Evolutionary conservation across 305 asterid species (phyloP).

Genomic region (Fraxinus floribunda): DNA sequence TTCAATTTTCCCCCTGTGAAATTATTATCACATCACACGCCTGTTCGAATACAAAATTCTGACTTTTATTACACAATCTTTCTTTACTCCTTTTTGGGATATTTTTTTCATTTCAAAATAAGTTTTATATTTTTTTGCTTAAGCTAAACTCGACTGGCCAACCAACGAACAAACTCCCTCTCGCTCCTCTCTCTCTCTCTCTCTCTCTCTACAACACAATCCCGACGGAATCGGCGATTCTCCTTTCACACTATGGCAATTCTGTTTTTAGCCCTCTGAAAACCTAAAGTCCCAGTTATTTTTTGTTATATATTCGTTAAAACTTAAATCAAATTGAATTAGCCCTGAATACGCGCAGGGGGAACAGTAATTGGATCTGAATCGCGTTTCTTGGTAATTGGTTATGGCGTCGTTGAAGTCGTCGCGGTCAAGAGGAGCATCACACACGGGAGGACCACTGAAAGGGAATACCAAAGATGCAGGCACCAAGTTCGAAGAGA

Average conservation of each 20-base stretch:
- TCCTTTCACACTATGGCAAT: constrained; percentile 33
- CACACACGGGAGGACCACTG: constrained; percentile 50
- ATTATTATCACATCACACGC: neutral
- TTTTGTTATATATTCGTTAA: neutral
- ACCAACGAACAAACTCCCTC: constrained; percentile 34
- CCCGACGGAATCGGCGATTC: constrained; percentile 22
- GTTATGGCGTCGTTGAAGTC: constrained; percentile 78
- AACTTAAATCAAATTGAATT: constrained; percentile 24
- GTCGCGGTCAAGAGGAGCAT: constrained; percentile 80
- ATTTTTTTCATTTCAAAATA: neutral
- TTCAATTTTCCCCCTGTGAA: neutral
- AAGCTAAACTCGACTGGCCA: constrained; percentile 26
- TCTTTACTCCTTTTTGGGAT: neutral
- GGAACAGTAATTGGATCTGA: constrained; percentile 10
- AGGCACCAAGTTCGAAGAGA: constrained; percentile 77
- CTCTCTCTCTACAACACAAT: constrained; percentile 29
- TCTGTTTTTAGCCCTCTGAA: constrained; percentile 16
- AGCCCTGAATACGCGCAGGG: constrained; percentile 24
- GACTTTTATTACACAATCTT: neutral
- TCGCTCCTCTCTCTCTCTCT: constrained; percentile 24
- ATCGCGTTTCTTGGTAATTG: neutral
- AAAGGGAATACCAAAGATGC: constrained; percentile 58
- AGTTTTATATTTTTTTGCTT: neutral
- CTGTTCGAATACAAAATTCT: neutral
- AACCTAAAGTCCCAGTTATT: neutral